A percentile compares a stretch with the other conserved stretches of the same genome.
Evolutionary conservation across 2,329 filamentous ascomycete genomes (phyloP).

Genomic region (Colletotrichum eleusines): DNA sequence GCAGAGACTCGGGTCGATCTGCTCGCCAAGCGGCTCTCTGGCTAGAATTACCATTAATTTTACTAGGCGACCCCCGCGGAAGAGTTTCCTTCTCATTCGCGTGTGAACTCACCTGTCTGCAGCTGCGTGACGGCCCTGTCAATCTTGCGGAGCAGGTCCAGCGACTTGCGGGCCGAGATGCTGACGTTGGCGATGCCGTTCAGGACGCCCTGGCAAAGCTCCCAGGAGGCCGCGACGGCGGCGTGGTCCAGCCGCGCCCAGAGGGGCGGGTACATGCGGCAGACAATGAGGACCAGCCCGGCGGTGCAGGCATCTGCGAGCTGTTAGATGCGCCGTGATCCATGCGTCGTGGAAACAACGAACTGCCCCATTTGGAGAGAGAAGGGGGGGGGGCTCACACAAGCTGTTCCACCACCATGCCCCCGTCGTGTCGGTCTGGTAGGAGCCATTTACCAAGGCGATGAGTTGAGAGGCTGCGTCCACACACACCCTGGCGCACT

Average conservation of each 20-base stretch:
- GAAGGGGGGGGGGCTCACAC: slow-evolving; percentile 45
- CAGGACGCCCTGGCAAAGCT: background rate
- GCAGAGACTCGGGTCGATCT: background rate
- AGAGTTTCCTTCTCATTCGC: background rate
- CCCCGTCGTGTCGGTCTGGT: slow-evolving; percentile 46
- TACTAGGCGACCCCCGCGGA: background rate
- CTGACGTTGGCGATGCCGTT: background rate
- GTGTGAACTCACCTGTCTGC: background rate
- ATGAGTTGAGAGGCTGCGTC: slow-evolving; percentile 49
- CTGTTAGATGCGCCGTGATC: background rate
- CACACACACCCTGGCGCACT: slow-evolving; percentile 50
- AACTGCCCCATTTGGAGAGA: too few relatives aligned
- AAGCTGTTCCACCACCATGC: slow-evolving; percentile 56
- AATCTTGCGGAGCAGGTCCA: slow-evolving; percentile 18
- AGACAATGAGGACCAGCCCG: slow-evolving; percentile 12
- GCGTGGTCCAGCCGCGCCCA: slow-evolving; percentile 8
- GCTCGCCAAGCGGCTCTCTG: background rate
- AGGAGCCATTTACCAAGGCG: slow-evolving; percentile 47
- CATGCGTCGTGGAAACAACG: background rate
- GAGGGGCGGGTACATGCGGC: background rate
- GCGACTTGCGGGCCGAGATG: slow-evolving; percentile 10
- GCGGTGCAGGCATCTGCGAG: slow-evolving; percentile 9
- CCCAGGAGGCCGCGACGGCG: slow-evolving; percentile 1
- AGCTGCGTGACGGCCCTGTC: slow-evolving; percentile 4
- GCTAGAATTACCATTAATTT: background rate